phyloP scores from a whole-genome alignment of 2,329 filamentous ascomycete genomes.

The Magnaporthales sp. region DNA sequence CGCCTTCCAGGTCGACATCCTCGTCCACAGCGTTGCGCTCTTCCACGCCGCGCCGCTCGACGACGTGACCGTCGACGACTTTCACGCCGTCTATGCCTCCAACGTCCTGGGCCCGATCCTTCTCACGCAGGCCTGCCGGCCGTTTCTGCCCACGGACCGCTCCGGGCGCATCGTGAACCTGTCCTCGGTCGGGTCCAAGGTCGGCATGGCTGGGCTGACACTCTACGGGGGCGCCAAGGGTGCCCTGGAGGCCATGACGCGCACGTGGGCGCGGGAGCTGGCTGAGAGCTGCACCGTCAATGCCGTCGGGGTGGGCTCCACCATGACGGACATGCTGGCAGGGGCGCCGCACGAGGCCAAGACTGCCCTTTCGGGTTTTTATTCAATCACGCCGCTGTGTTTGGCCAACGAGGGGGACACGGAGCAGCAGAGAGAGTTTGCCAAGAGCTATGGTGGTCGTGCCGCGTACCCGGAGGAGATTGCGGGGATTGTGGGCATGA shows the following conservation, averaged over 20 bases:
- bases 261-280: slow-evolving; percentile 51
- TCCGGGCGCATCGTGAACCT: slow-evolving; percentile 50
- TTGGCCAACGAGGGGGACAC: slow-evolving; percentile 19
- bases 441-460: slow-evolving; percentile 39
- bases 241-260: slow-evolving; percentile 53
- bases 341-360: slow-evolving; percentile 42
- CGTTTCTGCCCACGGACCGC: slow-evolving; percentile 46
- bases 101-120: slow-evolving; percentile 50
- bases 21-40: slow-evolving; percentile 51
- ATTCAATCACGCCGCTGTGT: slow-evolving; percentile 39
- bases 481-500: slow-evolving; percentile 62
- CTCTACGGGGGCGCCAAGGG: slow-evolving; percentile 56
- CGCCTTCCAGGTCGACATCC: slow-evolving; percentile 45
- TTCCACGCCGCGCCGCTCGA: slow-evolving; percentile 35
- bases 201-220: slow-evolving; percentile 44
- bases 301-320: slow-evolving; percentile 31
- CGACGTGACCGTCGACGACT: slow-evolving; percentile 38
- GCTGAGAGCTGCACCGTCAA: slow-evolving; percentile 48
- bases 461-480: slow-evolving; percentile 57
- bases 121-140: slow-evolving; percentile 41
- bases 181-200: slow-evolving; percentile 38
- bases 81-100: slow-evolving; percentile 44
- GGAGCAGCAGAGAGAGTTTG: slow-evolving; percentile 24
- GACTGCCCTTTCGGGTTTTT: slow-evolving; percentile 27
- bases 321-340: slow-evolving; percentile 32